A percentile compares a stretch with the other conserved stretches of the same genome.
Evolutionary conservation across 2,329 filamentous ascomycete genomes (phyloP).

Genomic region (Triangularia setosa): DNA sequence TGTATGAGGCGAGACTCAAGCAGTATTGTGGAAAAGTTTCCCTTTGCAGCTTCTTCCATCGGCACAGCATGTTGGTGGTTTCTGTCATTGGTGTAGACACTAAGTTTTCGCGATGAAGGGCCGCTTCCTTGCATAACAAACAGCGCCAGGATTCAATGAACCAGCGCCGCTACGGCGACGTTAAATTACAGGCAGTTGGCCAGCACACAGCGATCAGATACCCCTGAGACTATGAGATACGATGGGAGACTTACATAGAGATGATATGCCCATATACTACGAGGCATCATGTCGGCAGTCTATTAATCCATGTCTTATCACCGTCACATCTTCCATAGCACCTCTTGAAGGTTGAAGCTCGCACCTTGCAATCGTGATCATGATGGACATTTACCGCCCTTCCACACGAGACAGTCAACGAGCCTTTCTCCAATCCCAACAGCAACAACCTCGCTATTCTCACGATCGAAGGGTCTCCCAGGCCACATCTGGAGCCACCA

Average conservation of each 20-base stretch:
- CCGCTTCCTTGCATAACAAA: background rate
- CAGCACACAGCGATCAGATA: background rate
- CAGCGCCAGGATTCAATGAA: background rate
- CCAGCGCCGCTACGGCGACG: background rate
- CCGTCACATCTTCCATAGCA: background rate
- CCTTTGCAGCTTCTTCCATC: background rate
- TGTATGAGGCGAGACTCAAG: background rate
- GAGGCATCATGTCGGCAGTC: background rate
- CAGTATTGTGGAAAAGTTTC: background rate
- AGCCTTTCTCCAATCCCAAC: background rate
- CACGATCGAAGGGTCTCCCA: background rate
- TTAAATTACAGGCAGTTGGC: background rate
- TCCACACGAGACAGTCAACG: conserved; percentile 5
- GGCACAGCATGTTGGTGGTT: background rate
- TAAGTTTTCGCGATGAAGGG: background rate
- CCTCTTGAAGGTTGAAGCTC: background rate
- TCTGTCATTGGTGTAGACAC: background rate
- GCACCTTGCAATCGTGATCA: background rate
- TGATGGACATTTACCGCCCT: conserved; percentile 4
- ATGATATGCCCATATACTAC: background rate
- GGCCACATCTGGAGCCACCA: background rate
- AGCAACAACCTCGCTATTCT: background rate
- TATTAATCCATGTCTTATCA: background rate
- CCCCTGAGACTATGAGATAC: background rate
- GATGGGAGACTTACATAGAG: background rate